Evolutionary conservation across 371 early-diverging fungal genomes (phyloP).

Genomic region (Umbelopsis sp.): DNA sequence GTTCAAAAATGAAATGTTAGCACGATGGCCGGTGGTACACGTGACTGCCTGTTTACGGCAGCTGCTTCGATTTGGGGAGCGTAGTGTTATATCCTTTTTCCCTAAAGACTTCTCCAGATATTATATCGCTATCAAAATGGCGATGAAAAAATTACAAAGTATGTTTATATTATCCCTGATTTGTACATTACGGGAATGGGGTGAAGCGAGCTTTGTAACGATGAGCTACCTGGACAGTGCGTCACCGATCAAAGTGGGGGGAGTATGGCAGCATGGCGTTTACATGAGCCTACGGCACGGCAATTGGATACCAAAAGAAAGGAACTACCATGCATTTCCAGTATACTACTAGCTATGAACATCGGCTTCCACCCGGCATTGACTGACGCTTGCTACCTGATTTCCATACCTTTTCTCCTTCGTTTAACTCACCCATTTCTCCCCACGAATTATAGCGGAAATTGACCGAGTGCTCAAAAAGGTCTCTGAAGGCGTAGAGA

Average conservation of each 20-base stretch:
- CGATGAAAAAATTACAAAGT: slow-evolving; percentile 17
- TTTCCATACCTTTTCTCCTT: background rate
- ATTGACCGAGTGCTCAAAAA: slow-evolving; percentile 95
- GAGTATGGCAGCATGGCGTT: too few species aligned
- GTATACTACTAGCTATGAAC: background rate
- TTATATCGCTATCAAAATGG: slow-evolving; percentile 14
- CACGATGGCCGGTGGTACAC: too few species aligned
- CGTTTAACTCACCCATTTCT: background rate
- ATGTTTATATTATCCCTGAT: background rate
- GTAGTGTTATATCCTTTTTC: too few species aligned
- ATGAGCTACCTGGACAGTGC: background rate
- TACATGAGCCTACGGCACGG: too few species aligned
- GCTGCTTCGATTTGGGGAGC: too few species aligned
- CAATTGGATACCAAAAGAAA: too few species aligned
- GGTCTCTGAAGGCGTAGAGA: slow-evolving; percentile 94
- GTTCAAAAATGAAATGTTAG: too few species aligned
- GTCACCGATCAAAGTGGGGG: background rate
- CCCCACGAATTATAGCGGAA: slow-evolving; percentile 60
- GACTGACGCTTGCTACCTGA: background rate
- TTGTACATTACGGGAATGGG: background rate
- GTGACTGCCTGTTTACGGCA: too few species aligned
- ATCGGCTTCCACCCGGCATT: background rate
- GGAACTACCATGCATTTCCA: too few species aligned
- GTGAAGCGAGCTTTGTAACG: background rate
- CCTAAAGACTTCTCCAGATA: background rate